Evolutionary conservation across 2,329 filamentous ascomycete genomes (phyloP), one percentile per base, ranked within the genome.

Genomic region (Exophiala aquamarina): DNA sequence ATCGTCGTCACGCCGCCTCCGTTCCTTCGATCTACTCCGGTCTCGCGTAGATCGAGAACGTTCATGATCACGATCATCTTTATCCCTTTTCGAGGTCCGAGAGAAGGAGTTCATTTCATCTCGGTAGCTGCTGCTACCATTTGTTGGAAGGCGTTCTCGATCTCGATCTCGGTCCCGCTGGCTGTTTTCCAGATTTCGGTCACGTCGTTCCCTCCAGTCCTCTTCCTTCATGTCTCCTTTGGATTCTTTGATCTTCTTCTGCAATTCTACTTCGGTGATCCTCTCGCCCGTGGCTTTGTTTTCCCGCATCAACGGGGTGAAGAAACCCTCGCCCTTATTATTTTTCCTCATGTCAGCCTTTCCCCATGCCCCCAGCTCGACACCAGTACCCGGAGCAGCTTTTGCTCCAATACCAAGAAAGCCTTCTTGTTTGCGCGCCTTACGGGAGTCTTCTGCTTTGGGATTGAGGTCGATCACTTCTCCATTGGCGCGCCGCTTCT

Each of bases 361-460:
- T 10, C 90, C 86, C 88, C 88, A 94, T 1, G 81, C 84, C 1
- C 87, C 89, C 14, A 94, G 70, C 58, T 94, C 88, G 52, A 88
- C 78, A 29, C 77, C 81, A 37, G 52, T 38, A 3, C 56, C 56
- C 14, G 54, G 47, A 23, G 50, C 57, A 61, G 89, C 83, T 63
- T 92, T 95, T 9, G 91, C 91, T 3, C 92, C 93, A 6, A 97
- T 84, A 0, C 93, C 93, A 8, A 97, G 74, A 46, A 94, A 78
- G 49, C 89, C 89, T 13, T 89, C 85, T 40, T 91, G 81, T 36
- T 57, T 59, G 53, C 81, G 84, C 28, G 83, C 75, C 56, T 86
- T 86, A 2, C 75, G 77, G 18, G 58, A 54, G 31, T 60, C 54
- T 28, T 63, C 56, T 49, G 67, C 58, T 56, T 66, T 56, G 14